phyloP scores from a whole-genome alignment of 352 stramenopile species.

The Plasmopara muralis region DNA sequence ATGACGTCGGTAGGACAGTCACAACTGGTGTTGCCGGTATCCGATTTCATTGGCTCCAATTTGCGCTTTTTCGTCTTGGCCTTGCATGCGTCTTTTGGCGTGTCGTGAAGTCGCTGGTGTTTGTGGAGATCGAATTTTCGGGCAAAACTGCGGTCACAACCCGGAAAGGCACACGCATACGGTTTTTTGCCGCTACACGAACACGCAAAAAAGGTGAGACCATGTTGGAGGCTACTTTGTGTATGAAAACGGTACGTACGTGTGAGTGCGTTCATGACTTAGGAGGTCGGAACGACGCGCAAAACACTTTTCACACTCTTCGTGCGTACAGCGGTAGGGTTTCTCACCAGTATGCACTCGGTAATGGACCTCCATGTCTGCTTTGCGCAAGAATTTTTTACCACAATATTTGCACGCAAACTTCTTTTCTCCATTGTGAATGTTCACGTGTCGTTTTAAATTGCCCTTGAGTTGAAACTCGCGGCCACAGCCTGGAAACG shows the following conservation, averaged over 20 bases:
- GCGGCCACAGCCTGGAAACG: slow-evolving; percentile 43
- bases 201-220: not conserved
- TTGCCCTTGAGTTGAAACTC: slow-evolving; percentile 66
- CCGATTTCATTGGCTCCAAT: slow-evolving; percentile 6
- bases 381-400: slow-evolving; percentile 62
- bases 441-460: slow-evolving; percentile 51
- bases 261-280: slow-evolving; percentile 69
- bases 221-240: not conserved
- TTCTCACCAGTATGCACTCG: slow-evolving; percentile 75
- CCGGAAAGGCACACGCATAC: slow-evolving; percentile 45
- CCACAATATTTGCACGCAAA: slow-evolving; percentile 57
- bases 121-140: slow-evolving; percentile 69
- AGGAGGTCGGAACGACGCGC: slow-evolving; percentile 65
- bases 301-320: slow-evolving; percentile 52
- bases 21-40: slow-evolving; percentile 18
- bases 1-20: slow-evolving; percentile 25
- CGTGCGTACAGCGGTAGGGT: slow-evolving; percentile 52
- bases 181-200: slow-evolving; percentile 48
- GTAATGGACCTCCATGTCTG: slow-evolving; percentile 69
- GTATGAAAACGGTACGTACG: slow-evolving; percentile 16
- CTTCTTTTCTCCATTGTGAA: slow-evolving; percentile 50
- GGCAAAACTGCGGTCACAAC: slow-evolving; percentile 44
- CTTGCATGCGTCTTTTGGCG: slow-evolving; percentile 14
- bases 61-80: slow-evolving; percentile 32
- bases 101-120: slow-evolving; percentile 52